Conservation (phyloP, 768 basidiomycete species). For the Xerocomellus intermedius region DNA sequence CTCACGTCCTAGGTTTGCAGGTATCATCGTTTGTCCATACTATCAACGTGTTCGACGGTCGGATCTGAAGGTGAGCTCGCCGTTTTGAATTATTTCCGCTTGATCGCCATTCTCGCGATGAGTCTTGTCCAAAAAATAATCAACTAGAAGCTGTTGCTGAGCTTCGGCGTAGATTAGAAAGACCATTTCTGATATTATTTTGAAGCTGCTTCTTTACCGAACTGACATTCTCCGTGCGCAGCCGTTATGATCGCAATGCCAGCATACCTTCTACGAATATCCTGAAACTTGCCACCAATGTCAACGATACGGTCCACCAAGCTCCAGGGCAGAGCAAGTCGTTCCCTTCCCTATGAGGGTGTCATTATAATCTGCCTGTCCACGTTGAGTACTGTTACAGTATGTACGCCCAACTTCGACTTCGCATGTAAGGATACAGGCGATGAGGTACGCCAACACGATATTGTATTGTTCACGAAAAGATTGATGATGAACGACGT, state of each 20-base stretch:
- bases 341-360: background rate
- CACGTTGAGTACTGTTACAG: background rate
- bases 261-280: too few relatives aligned
- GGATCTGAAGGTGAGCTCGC: slow-evolving; percentile 5
- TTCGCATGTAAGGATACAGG: slow-evolving; percentile 4
- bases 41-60: fast-evolving
- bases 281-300: background rate
- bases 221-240: background rate
- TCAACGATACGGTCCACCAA: background rate
- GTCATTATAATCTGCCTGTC: background rate
- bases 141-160: slow-evolving; percentile 93
- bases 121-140: slow-evolving; percentile 44
- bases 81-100: too few relatives aligned
- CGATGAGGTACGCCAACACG: background rate
- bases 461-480: background rate
- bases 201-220: background rate
- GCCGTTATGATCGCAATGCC: background rate
- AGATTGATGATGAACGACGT: background rate
- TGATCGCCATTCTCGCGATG: slow-evolving; percentile 16
- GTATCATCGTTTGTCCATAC: background rate
- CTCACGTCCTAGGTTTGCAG: slow-evolving; percentile 1
- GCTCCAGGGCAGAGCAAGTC: background rate
- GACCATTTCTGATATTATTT: slow-evolving; percentile 34
- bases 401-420: slow-evolving; percentile 2
- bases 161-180: slow-evolving; percentile 62